Conservation (phyloP, 2,329 filamentous ascomycete species). For the Pestalotiopsis sp. region DNA sequence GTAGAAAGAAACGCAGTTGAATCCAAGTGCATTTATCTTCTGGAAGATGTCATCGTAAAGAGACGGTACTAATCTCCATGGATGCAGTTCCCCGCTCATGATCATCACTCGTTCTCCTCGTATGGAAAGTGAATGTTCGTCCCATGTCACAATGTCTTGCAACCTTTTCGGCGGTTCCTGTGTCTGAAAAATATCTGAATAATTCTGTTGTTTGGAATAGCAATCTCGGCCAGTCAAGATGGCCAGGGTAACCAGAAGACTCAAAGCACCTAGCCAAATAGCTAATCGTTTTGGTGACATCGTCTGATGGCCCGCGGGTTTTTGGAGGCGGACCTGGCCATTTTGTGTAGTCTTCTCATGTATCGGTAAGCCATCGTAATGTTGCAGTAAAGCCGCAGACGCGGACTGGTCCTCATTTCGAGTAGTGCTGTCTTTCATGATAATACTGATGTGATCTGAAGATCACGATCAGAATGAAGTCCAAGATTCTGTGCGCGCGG, state of each 20-base stretch:
- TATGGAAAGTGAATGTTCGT: conserved; percentile 71
- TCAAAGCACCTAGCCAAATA: not conserved
- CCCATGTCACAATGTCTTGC: conserved; percentile 60
- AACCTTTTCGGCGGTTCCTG: not conserved
- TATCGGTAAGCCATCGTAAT: not conserved
- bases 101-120: conserved; percentile 70
- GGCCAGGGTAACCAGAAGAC: not conserved
- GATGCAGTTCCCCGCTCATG: conserved; percentile 75
- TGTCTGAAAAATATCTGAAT: not conserved
- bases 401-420: not conserved
- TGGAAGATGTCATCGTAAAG: conserved; percentile 68
- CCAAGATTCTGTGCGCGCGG: no score
- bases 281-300: not conserved
- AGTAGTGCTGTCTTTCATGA: not conserved
- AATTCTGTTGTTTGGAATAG: not conserved
- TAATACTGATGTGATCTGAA: not conserved
- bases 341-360: not conserved
- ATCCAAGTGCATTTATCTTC: conserved; percentile 79
- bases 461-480: not conserved
- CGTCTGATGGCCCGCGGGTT: no score
- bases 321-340: not conserved
- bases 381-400: not conserved
- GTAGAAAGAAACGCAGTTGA: conserved; percentile 79
- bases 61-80: conserved; percentile 53
- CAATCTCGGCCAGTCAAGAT: not conserved